Evolutionary conservation across 2,329 filamentous ascomycete genomes (phyloP).

Genomic region (Torrubiella hemipterigena): DNA sequence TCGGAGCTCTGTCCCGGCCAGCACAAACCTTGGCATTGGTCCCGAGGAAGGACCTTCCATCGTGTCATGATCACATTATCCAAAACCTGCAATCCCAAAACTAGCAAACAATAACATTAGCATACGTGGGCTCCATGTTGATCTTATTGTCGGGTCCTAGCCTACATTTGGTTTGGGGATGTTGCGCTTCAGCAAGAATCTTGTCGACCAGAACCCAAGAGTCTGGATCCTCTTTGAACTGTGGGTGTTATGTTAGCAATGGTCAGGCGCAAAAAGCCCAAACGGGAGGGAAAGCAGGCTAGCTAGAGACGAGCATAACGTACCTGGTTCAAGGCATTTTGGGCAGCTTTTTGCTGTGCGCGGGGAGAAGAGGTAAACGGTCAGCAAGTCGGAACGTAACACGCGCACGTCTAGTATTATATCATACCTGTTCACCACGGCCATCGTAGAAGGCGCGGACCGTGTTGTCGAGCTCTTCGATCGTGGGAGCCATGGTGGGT

Average conservation of each 20-base stretch:
- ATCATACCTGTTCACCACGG: constrained; percentile 76
- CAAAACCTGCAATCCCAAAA: constrained; percentile 88
- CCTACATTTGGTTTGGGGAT: constrained; percentile 93
- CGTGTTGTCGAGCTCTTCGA: constrained; percentile 91
- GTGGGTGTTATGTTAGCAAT: constrained; percentile 5
- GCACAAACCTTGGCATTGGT: constrained; percentile 74
- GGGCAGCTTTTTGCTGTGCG: constrained; percentile 82
- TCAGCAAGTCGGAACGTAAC: too few relatives aligned
- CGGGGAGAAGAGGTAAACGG: constrained; percentile 1
- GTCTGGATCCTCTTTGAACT: constrained; percentile 99
- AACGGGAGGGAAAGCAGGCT: too few relatives aligned
- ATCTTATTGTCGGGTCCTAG: constrained; percentile 11
- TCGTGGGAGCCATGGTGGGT: constrained; percentile 53
- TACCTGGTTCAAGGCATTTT: constrained; percentile 87
- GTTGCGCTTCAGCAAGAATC: constrained; percentile 85
- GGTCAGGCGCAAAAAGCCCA: too few relatives aligned
- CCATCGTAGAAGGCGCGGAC: constrained; percentile 97
- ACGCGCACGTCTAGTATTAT: too few relatives aligned
- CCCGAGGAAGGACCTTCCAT: constrained; percentile 94
- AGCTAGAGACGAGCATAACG: too few relatives aligned
- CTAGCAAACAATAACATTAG: constrained; percentile 31
- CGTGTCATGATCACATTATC: constrained; percentile 98
- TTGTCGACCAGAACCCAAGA: constrained; percentile 96
- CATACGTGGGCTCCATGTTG: constrained; percentile 6
- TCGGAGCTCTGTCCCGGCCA: not conserved